Base-by-base conservation (phyloP, 805 yeast species). In the Groenewaldozyma salmanticensis region DNA sequence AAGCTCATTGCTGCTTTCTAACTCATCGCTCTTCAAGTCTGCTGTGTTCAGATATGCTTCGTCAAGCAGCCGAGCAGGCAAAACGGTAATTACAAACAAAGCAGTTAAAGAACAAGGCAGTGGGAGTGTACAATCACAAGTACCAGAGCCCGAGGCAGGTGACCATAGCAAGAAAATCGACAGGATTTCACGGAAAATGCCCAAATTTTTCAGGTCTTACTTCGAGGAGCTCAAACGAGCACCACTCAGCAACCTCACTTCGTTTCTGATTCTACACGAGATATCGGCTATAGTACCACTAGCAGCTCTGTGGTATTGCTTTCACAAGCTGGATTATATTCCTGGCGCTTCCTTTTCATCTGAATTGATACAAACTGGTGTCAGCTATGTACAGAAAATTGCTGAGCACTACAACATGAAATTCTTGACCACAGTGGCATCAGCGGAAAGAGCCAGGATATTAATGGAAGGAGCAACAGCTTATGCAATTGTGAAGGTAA, bases 381-480 rank as follows among this genome's bases (percentile, higher is more conserved):
- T 71, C 5, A 69, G 66, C 31, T 71, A 74, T 35, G 75, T 80
- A 27, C 81, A 77, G 45, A 66, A 64, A 38, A 58, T 77, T 20
- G 60, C 58, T 3, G 57, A 54, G 22, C 47, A 59, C 19, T 54
- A 61, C 39, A 44, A 43, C 32, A 61, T 65, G 64, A 35, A 44
- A 7, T 20, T 44, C 21, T 31, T 56, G 17, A 16, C 39, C 43
- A 9, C 29, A 13, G 21, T 60, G 50, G 60, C 68, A 33, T 51
- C 77, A 13, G 68, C 66, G 33, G 77, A 75, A 27, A 75, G 77
- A 47, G 66, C 79, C 36, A 64, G 66, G 38, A 55, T 79, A 21
- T 61, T 83, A 4, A 56, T 77, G 49, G 83, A 81, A 48, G 94
- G 94, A 6, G 87, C 88, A 0, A 69, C 81, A 20, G 77, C 94